These are phyloP conservation scores for Tylopilus intermedius DNA, from an alignment of 768 basidiomycete genomes.

Conservation along the genomic window DNA sequence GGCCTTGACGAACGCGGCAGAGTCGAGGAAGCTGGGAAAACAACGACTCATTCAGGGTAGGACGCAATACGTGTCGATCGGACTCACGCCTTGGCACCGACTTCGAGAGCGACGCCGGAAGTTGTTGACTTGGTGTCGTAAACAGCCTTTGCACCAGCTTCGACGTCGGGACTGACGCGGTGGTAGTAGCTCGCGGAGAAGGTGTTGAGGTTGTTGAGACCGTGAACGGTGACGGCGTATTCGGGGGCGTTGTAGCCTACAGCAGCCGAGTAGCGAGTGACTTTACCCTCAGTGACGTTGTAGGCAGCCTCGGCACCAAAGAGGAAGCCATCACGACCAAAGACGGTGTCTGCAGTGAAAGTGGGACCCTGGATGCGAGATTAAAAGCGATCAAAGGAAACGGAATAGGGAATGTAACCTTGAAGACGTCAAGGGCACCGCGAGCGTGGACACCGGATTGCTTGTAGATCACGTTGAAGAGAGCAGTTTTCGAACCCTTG, in stretches of 20 bases:
- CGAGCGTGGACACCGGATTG: slow-evolving; percentile 93
- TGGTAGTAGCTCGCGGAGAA: slow-evolving; percentile 99
- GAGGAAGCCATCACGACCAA: slow-evolving; percentile 97
- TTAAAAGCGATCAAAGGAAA: neutral
- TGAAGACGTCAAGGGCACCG: slow-evolving; percentile 88
- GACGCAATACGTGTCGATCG: neutral
- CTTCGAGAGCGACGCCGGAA: slow-evolving; percentile 84
- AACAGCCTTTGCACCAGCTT: slow-evolving; percentile 93
- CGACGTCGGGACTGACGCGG: slow-evolving; percentile 84
- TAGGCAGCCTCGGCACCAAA: slow-evolving; percentile 94
- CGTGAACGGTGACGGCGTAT: slow-evolving; percentile 91
- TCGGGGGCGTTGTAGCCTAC: slow-evolving; percentile 95
- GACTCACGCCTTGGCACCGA: slow-evolving; percentile 90
- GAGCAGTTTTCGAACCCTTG: slow-evolving; percentile 79
- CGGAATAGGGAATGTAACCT: slow-evolving; percentile 47
- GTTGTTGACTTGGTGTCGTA: slow-evolving; percentile 92
- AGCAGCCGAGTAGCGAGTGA: slow-evolving; percentile 89
- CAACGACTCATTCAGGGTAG: neutral
- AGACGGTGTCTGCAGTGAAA: slow-evolving; percentile 91
- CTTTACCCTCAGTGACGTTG: slow-evolving; percentile 90
- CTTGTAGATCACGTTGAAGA: slow-evolving; percentile 86
- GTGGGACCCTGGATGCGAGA: slow-evolving; percentile 74
- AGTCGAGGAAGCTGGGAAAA: slow-evolving; percentile 65
- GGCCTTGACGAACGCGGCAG: slow-evolving; percentile 90
- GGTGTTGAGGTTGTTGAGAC: slow-evolving; percentile 88